Conservation (phyloP, 2,329 filamentous ascomycete species). For the Scorias spongiosa region DNA sequence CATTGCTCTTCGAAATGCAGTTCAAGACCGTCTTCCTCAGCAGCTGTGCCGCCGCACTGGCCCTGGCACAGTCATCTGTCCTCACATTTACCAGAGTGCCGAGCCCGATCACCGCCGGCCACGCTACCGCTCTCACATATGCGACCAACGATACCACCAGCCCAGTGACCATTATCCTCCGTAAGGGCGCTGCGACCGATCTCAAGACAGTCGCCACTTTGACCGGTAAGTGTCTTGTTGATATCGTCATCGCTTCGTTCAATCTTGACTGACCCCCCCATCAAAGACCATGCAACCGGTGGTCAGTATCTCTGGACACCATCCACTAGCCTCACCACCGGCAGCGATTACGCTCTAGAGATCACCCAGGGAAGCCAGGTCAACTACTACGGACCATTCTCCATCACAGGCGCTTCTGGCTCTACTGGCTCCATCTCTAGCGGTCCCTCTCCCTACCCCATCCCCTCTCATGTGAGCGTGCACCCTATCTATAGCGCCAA, state of each 20-base stretch:
- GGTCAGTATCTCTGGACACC: slow-evolving; percentile 39
- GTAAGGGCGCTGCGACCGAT: slow-evolving; percentile 35
- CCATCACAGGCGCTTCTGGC: slow-evolving; percentile 24
- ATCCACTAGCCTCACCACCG: slow-evolving; percentile 25
- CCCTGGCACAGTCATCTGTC: slow-evolving; percentile 30
- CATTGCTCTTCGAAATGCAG: slow-evolving; percentile 30
- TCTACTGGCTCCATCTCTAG: slow-evolving; percentile 2
- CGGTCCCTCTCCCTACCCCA: background rate
- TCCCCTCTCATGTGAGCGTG: slow-evolving; percentile 7
- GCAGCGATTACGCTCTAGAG: slow-evolving; percentile 41
- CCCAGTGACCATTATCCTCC: slow-evolving; percentile 41
- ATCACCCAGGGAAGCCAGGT: slow-evolving; percentile 36
- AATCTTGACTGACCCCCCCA: background rate
- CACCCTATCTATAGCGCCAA: slow-evolving; percentile 4
- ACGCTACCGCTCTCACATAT: slow-evolving; percentile 24
- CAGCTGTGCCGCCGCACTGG: slow-evolving; percentile 27
- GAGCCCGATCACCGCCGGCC: slow-evolving; percentile 31
- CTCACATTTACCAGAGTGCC: slow-evolving; percentile 40
- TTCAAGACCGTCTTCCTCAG: slow-evolving; percentile 32
- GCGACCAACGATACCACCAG: slow-evolving; percentile 11
- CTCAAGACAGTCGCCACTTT: slow-evolving; percentile 32
- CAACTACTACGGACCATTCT: slow-evolving; percentile 43
- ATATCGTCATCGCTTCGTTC: background rate
- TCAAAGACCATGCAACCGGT: slow-evolving; percentile 25
- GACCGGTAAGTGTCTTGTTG: slow-evolving; percentile 6